A percentile compares a stretch with the other conserved stretches of the same genome.
These are phyloP conservation scores for Plasmodiophora brassicae DNA, from an alignment of 208 protist species.

Conservation along the genomic window DNA sequence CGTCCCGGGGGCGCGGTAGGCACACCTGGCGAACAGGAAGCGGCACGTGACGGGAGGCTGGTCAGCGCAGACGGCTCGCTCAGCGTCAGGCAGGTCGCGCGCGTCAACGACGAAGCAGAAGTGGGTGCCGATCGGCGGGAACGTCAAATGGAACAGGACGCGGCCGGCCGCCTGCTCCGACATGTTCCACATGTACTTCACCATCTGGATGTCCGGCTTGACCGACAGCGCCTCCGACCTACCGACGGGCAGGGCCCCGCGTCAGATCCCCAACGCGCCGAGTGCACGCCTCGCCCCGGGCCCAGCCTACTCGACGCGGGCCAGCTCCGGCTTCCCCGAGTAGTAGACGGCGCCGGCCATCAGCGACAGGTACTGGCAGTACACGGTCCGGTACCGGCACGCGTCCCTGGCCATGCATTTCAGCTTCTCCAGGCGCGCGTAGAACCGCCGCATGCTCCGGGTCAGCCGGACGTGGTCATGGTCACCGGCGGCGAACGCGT, in stretches of 20 bases:
- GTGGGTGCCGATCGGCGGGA: neutral
- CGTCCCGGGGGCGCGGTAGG: too few relatives aligned
- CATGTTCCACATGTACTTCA: neutral
- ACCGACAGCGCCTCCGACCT: neutral
- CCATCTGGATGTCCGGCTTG: neutral
- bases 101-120: neutral
- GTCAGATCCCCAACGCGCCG: neutral
- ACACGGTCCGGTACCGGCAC: neutral
- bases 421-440: neutral
- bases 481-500: neutral
- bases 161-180: neutral
- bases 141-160: neutral
- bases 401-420: neutral
- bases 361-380: neutral
- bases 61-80: neutral
- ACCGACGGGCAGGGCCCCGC: neutral
- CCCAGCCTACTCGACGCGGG: neutral
- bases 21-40: neutral
- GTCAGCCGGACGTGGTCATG: neutral
- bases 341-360: neutral
- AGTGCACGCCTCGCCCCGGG: neutral
- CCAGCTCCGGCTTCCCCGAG: neutral
- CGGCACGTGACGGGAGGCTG: neutral
- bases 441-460: neutral
- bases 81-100: neutral